Percentiles rank a stretch among this genome's conserved stretches.
Evolutionary conservation across 1,284 basidiomycete genomes (phyloP).

Genomic region (Puccinia horiana): DNA sequence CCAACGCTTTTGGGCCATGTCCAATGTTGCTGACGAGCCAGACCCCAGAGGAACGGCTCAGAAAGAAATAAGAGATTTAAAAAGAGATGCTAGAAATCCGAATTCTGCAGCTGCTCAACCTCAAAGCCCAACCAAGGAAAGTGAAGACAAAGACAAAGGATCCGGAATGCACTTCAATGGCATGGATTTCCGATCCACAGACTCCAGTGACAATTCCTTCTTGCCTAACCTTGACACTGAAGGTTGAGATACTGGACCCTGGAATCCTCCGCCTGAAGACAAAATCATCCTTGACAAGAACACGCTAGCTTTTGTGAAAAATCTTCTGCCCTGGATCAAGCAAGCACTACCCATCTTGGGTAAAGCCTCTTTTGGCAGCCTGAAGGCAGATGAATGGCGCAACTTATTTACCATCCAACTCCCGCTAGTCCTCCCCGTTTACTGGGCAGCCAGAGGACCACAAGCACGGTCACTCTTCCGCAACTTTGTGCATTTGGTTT

Average conservation of each 20-base stretch:
- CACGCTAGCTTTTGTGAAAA: neutral
- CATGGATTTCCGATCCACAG: neutral
- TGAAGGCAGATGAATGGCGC: constrained; percentile 52
- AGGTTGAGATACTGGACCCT: constrained; percentile 24
- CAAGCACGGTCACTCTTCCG: constrained; percentile 2
- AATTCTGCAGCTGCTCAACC: neutral
- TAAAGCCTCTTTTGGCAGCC: constrained; percentile 40
- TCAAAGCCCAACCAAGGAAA: neutral
- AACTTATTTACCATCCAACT: constrained; percentile 44
- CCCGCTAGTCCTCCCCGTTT: constrained; percentile 18
- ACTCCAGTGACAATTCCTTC: constrained; percentile 13
- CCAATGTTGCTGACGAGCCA: constrained; percentile 21
- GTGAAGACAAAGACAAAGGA: neutral
- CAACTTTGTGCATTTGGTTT: constrained; percentile 41
- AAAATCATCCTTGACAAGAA: constrained; percentile 37
- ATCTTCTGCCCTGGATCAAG: constrained; percentile 38
- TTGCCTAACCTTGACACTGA: neutral
- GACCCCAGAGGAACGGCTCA: neutral
- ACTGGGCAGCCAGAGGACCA: constrained; percentile 3
- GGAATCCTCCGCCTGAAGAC: constrained; percentile 15
- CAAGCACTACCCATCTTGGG: constrained; percentile 34
- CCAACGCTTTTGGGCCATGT: constrained; percentile 28
- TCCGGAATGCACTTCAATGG: neutral
- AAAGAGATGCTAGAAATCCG: neutral
- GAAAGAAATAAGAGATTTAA: constrained; percentile 2